These are phyloP conservation scores for Orbilia brochopaga DNA, from an alignment of 2,329 filamentous ascomycete species.

Conservation along the genomic window DNA sequence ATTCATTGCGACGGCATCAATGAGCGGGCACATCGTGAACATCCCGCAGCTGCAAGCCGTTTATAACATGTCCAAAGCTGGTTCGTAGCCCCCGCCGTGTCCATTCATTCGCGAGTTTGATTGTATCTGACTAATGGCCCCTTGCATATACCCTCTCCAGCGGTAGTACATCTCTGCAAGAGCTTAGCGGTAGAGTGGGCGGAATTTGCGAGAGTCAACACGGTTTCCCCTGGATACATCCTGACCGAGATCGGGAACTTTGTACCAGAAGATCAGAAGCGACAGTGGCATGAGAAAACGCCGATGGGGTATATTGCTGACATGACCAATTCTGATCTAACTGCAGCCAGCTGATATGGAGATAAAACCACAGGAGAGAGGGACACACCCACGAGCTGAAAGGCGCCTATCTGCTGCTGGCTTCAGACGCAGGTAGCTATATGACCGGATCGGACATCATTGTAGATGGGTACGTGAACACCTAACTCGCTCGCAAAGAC, in stretches of 20 bases:
- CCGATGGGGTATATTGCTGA: slow-evolving; percentile 68
- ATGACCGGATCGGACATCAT: slow-evolving; percentile 77
- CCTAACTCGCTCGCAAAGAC: neutral
- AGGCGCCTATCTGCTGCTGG: slow-evolving; percentile 80
- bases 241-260: slow-evolving; percentile 74
- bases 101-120: too few species aligned
- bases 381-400: slow-evolving; percentile 77
- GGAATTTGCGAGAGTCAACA: slow-evolving; percentile 74
- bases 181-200: slow-evolving; percentile 77
- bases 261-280: slow-evolving; percentile 69
- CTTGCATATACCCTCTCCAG: neutral
- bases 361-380: slow-evolving; percentile 65
- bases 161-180: slow-evolving; percentile 65
- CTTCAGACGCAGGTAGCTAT: slow-evolving; percentile 81
- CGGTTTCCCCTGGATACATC: slow-evolving; percentile 77
- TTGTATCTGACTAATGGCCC: slow-evolving; percentile 53
- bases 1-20: slow-evolving; percentile 79
- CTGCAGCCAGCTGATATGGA: neutral
- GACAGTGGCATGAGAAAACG: slow-evolving; percentile 77
- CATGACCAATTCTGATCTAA: neutral
- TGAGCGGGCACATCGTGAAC: slow-evolving; percentile 79
- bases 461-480: slow-evolving; percentile 67
- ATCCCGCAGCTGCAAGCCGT: slow-evolving; percentile 75
- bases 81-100: slow-evolving; percentile 59
- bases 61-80: slow-evolving; percentile 76